These are phyloP conservation scores for Clitocybe nebularis DNA, from an alignment of 1,284 basidiomycete species.

Conservation along the genomic window DNA sequence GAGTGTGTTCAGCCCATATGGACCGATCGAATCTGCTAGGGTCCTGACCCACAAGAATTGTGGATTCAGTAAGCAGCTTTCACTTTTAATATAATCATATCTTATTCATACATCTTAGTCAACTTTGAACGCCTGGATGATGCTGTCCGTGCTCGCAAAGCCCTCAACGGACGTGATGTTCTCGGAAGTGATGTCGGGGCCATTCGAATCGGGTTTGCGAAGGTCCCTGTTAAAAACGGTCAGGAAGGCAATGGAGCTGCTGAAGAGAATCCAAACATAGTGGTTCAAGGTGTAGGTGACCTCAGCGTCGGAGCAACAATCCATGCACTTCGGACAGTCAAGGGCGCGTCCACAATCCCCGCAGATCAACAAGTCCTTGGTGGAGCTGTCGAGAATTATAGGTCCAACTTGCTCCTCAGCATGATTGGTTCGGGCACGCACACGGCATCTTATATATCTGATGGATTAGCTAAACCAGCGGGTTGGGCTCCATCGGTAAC, in stretches of 20 bases:
- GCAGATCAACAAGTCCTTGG: slow-evolving; percentile 90
- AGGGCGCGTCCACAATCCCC: slow-evolving; percentile 83
- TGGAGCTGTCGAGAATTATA: slow-evolving; percentile 89
- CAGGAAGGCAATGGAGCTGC: slow-evolving; percentile 59
- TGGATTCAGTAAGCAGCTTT: slow-evolving; percentile 72
- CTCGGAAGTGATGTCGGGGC: slow-evolving; percentile 94
- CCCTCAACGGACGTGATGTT: slow-evolving; percentile 92
- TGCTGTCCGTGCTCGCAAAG: slow-evolving; percentile 91
- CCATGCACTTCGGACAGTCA: slow-evolving; percentile 79
- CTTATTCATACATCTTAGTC: slow-evolving; percentile 44
- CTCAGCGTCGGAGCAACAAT: slow-evolving; percentile 81
- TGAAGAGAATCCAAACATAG: slow-evolving; percentile 59
- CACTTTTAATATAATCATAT: slow-evolving; percentile 7
- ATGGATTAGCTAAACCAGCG: slow-evolving; percentile 53
- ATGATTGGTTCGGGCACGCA: slow-evolving; percentile 87
- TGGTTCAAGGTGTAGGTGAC: slow-evolving; percentile 76
- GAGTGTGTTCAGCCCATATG: slow-evolving; percentile 93
- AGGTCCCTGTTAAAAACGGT: slow-evolving; percentile 86
- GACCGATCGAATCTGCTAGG: slow-evolving; percentile 93
- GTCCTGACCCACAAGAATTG: slow-evolving; percentile 97
- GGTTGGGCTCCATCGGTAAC: slow-evolving; percentile 69
- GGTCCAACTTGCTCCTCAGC: slow-evolving; percentile 86
- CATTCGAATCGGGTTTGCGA: slow-evolving; percentile 94
- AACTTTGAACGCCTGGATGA: slow-evolving; percentile 98
- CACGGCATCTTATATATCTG: slow-evolving; percentile 47